Conservation (phyloP, 2,329 filamentous ascomycete species). For the Thermoascus crustaceus region DNA sequence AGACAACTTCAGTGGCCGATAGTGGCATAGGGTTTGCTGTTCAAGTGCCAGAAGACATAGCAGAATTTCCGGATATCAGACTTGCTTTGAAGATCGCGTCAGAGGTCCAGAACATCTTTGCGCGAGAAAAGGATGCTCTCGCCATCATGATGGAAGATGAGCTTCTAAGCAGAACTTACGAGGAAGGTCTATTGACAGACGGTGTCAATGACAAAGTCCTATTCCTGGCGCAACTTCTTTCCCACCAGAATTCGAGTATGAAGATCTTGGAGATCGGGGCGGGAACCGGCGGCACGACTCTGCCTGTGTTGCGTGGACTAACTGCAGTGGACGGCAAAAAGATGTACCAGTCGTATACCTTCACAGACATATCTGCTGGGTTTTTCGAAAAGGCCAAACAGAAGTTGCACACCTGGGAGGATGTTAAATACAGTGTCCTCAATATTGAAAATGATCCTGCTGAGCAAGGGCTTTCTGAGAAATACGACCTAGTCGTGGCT, state of each 20-base stretch:
- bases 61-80: too few relatives aligned
- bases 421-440: not conserved
- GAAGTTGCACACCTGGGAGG: not conserved
- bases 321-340: not conserved
- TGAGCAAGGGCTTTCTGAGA: not conserved
- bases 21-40: too few relatives aligned
- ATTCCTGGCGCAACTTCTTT: not conserved
- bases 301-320: not conserved
- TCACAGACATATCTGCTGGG: not conserved
- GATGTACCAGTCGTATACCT: not conserved
- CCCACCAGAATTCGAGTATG: constrained; percentile 2
- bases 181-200: too few relatives aligned
- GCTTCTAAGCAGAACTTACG: not conserved
- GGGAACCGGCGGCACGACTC: not conserved
- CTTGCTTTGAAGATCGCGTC: too few relatives aligned
- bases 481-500: constrained; percentile 4
- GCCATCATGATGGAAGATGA: not conserved
- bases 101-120: not conserved
- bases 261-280: not conserved
- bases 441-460: not conserved
- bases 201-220: not conserved
- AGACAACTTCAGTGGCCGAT: too few relatives aligned
- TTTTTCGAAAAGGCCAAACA: not conserved
- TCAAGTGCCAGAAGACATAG: too few relatives aligned
- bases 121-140: not conserved